phyloP scores from a whole-genome alignment of 306 rosid species.

The Lotus japonicus region DNA sequence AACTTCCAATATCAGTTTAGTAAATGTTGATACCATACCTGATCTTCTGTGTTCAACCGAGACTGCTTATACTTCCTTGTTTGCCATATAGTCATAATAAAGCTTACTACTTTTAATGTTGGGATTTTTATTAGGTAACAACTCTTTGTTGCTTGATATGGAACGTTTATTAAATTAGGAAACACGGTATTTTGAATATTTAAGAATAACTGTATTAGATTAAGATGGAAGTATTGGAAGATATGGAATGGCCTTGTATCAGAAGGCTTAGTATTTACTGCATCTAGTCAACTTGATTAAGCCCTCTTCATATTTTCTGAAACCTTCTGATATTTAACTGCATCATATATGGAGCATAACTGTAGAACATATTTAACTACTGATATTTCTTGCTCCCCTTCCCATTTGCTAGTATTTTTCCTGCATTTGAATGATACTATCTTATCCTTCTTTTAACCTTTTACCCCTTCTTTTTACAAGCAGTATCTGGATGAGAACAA shows the following conservation, averaged over 20 bases:
- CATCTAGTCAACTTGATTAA: not conserved
- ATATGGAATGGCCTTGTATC: not conserved
- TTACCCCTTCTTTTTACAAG: conserved; percentile 8
- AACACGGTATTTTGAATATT: not conserved
- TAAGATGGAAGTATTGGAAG: not conserved
- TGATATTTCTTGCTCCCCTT: not conserved
- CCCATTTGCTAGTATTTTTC: not conserved
- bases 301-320: not conserved
- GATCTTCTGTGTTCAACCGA: not conserved
- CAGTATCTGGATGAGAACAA: conserved; percentile 99
- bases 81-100: too few species aligned
- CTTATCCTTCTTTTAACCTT: not conserved
- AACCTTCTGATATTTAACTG: not conserved
- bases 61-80: too few species aligned
- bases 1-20: not conserved
- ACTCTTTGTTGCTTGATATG: too few species aligned
- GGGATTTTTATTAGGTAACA: too few species aligned
- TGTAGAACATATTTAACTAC: not conserved
- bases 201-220: not conserved
- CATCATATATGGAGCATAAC: not conserved
- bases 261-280: not conserved
- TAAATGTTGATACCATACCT: not conserved
- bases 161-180: too few species aligned
- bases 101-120: too few species aligned
- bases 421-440: not conserved